phyloP scores from a whole-genome alignment of 108 stramenopile species.

The Epithemia pelagica region DNA sequence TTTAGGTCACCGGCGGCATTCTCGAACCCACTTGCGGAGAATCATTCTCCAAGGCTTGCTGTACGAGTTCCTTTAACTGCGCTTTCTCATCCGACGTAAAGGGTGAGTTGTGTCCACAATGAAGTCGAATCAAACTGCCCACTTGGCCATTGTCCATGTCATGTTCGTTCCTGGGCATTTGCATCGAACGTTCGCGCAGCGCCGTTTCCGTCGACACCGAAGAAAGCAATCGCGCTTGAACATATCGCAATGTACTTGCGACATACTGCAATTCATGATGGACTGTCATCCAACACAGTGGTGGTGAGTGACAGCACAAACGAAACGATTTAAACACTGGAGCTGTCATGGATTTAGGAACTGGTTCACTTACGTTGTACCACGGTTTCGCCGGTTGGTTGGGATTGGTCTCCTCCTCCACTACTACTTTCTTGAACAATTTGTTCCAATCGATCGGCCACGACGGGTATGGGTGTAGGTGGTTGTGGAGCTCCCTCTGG shows the following conservation, averaged over 20 bases:
- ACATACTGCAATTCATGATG: conserved; percentile 55
- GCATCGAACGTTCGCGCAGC: conserved; percentile 12
- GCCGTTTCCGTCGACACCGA: conserved; percentile 21
- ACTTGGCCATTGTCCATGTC: conserved; percentile 14
- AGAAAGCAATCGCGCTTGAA: conserved; percentile 49
- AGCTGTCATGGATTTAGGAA: too few species aligned
- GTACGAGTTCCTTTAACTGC: conserved; percentile 21
- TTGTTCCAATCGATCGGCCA: conserved; percentile 23
- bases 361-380: too few species aligned
- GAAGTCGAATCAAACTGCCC: conserved; percentile 70
- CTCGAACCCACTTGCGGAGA: too few species aligned
- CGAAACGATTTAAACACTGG: too few species aligned
- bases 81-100: conserved; percentile 59
- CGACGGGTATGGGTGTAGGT: conserved; percentile 75
- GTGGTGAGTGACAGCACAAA: too few species aligned
- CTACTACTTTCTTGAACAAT: neutral
- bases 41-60: neutral
- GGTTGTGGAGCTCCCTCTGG: conserved; percentile 32
- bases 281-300: too few species aligned
- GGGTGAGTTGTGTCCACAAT: conserved; percentile 85
- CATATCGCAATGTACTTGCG: conserved; percentile 61
- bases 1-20: too few species aligned
- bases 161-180: conserved; percentile 3
- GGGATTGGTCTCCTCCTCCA: neutral
- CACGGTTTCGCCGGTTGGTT: too few species aligned